phyloP scores from a whole-genome alignment of 1,284 basidiomycete genomes.

The Heterobasidion annosum region DNA sequence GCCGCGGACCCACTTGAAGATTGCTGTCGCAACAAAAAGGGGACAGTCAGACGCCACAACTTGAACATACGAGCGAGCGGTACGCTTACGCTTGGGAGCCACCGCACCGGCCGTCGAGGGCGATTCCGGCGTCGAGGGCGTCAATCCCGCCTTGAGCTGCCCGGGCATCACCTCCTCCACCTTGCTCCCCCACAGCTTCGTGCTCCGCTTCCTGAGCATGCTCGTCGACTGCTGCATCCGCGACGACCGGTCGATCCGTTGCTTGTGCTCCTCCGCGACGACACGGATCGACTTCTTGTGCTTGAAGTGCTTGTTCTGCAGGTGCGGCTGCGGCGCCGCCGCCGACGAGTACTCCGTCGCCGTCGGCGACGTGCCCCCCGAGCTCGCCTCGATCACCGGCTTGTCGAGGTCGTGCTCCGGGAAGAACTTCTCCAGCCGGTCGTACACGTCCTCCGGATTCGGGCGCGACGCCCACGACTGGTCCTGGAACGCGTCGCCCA shows the following conservation, averaged over 20 bases:
- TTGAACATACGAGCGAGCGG: constrained; percentile 5
- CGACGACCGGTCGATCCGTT: constrained; percentile 54
- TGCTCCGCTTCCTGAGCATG: constrained; percentile 75
- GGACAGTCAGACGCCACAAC: not conserved
- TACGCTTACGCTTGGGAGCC: constrained; percentile 45
- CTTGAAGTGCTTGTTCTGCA: constrained; percentile 29
- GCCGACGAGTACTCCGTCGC: constrained; percentile 45
- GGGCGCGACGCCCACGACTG: constrained; percentile 81
- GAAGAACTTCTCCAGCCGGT: constrained; percentile 92
- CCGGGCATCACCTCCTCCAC: constrained; percentile 88
- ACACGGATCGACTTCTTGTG: constrained; percentile 88
- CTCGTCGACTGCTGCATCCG: constrained; percentile 38
- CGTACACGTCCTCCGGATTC: constrained; percentile 88
- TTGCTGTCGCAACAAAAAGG: constrained; percentile 37
- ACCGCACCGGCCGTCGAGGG: constrained; percentile 32
- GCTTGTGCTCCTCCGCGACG: constrained; percentile 80
- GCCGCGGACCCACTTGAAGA: constrained; percentile 98
- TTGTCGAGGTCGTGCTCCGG: constrained; percentile 95
- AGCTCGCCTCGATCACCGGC: constrained; percentile 83
- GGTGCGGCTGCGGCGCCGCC: constrained; percentile 22
- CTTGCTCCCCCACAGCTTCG: constrained; percentile 93
- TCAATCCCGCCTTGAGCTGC: constrained; percentile 39
- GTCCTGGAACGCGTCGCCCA: constrained; percentile 42
- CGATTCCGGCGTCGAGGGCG: constrained; percentile 41
- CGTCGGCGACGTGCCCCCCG: constrained; percentile 73